Evolutionary conservation across 2,329 filamentous ascomycete species (phyloP).

Genomic region (Xylaria sp.): DNA sequence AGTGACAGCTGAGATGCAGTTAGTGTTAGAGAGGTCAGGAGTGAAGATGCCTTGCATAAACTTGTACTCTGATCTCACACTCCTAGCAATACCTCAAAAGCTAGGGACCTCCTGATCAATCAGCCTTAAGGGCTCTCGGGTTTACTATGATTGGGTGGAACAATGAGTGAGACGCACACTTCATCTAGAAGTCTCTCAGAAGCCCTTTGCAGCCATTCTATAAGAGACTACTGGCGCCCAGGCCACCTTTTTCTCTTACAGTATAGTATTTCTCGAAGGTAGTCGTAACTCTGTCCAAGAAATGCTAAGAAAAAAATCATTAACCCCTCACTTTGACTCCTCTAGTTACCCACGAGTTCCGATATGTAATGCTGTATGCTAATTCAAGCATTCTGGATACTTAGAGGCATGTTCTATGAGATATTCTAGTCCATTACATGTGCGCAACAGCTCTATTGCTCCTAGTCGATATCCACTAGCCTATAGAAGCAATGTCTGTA

Average conservation of each 20-base stretch:
- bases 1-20: background rate
- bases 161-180: constrained; percentile 10
- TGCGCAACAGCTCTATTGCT: background rate
- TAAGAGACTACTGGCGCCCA: background rate
- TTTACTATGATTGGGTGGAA: background rate
- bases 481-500: background rate
- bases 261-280: background rate
- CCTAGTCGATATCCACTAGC: background rate
- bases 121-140: constrained; percentile 22
- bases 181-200: constrained; percentile 21
- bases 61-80: constrained; percentile 1
- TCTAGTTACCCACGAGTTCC: background rate
- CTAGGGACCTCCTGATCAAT: background rate
- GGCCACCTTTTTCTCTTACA: no score
- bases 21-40: background rate
- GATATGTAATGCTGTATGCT: background rate
- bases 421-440: background rate
- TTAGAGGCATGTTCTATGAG: background rate
- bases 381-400: background rate
- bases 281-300: background rate
- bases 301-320: background rate
- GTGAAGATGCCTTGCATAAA: constrained; percentile 1
- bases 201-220: background rate
- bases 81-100: constrained; percentile 6
- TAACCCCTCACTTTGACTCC: background rate